Percentiles rank a stretch among this genome's conserved stretches.
These are phyloP conservation scores for Mrakia gelida DNA, from an alignment of 768 basidiomycete species.

Conservation along the genomic window DNA sequence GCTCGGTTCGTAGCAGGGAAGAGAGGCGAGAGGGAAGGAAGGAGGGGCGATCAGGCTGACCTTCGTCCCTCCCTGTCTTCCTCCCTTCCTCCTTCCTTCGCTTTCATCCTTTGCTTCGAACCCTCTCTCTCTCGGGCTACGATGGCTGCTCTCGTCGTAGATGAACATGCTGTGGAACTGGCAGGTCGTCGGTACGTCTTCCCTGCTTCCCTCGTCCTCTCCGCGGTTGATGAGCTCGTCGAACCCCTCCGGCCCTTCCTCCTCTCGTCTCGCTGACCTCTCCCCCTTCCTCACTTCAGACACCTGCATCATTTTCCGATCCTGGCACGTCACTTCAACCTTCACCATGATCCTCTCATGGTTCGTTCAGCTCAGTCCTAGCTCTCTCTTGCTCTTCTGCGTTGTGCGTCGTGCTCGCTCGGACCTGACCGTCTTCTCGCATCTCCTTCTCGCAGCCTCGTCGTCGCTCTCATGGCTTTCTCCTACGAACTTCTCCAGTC, in stretches of 20 bases:
- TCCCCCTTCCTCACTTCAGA: neutral
- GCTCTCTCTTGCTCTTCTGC: neutral
- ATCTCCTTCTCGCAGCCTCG: slow-evolving; percentile 1
- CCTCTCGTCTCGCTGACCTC: neutral
- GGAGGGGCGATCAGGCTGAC: neutral
- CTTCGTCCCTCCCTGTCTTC: neutral
- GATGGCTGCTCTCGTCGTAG: neutral
- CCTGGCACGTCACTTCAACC: slow-evolving; percentile 12
- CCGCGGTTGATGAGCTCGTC: neutral
- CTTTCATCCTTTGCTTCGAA: too few relatives aligned
- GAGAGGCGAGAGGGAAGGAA: neutral
- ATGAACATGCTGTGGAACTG: slow-evolving; percentile 32
- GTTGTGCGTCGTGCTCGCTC: neutral
- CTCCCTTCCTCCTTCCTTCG: neutral
- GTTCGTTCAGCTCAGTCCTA: neutral
- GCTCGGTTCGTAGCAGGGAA: slow-evolving; percentile 11
- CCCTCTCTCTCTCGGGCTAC: neutral
- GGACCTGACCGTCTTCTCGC: neutral
- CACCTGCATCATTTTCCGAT: slow-evolving; percentile 25
- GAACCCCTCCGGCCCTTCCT: neutral
- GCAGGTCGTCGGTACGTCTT: slow-evolving; percentile 21
- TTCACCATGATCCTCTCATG: slow-evolving; percentile 23
- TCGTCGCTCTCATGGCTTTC: slow-evolving; percentile 17
- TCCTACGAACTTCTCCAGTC: slow-evolving; percentile 8
- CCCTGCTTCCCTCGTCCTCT: neutral